Conservation (phyloP, 208 protist species). For the Leishmania arabica region DNA sequence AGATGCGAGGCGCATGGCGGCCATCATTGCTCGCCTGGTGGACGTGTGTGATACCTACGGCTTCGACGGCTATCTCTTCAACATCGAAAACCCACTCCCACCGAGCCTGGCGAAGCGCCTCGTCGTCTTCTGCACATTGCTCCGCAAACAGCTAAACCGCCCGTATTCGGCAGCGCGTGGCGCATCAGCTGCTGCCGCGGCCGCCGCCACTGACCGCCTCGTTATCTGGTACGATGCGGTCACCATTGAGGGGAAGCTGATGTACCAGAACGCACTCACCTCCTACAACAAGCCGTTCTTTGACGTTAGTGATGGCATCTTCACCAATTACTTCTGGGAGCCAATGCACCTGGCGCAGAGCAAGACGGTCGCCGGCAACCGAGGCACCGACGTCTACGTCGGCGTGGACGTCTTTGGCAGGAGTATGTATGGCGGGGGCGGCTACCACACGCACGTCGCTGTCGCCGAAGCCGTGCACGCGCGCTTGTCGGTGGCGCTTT, state of each 20-base stretch:
- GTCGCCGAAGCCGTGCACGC: slow-evolving; percentile 27
- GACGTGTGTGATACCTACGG: slow-evolving; percentile 62
- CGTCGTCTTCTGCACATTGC: slow-evolving; percentile 55
- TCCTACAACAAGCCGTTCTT: slow-evolving; percentile 85
- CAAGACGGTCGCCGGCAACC: slow-evolving; percentile 29
- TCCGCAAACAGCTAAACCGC: slow-evolving; percentile 42
- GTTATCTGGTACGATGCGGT: slow-evolving; percentile 94
- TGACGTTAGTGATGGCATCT: slow-evolving; percentile 77
- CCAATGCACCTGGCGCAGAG: slow-evolving; percentile 39
- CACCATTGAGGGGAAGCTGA: slow-evolving; percentile 49
- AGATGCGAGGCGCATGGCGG: slow-evolving; percentile 40
- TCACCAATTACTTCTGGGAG: slow-evolving; percentile 92
- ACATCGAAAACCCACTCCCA: slow-evolving; percentile 77
- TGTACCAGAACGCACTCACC: slow-evolving; percentile 85
- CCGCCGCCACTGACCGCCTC: slow-evolving; percentile 3
- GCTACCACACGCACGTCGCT: slow-evolving; percentile 63
- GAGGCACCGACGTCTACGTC: slow-evolving; percentile 64
- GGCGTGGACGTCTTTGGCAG: slow-evolving; percentile 91
- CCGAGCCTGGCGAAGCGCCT: slow-evolving; percentile 46
- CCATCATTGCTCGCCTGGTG: slow-evolving; percentile 56
- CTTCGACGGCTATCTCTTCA: slow-evolving; percentile 94
- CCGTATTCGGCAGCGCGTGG: background rate
- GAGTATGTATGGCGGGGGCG: slow-evolving; percentile 70
- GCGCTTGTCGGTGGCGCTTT: slow-evolving; percentile 80
- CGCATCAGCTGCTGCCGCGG: background rate